Percentiles rank a stretch among this genome's conserved stretches.
Conservation (phyloP, 805 yeast species). For the Spathaspora arborariae region DNA sequence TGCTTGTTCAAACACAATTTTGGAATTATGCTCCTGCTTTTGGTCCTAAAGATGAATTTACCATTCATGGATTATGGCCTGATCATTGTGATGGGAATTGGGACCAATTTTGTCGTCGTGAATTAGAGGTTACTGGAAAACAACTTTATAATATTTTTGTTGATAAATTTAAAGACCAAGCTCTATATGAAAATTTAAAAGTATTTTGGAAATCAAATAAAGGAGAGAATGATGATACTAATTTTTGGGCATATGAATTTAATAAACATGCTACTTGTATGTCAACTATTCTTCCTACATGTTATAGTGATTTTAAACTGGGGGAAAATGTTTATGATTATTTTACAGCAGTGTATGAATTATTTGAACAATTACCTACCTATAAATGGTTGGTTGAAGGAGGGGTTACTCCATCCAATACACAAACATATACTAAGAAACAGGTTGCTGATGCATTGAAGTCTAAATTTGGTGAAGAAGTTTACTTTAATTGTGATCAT, state of each 20-base stretch:
- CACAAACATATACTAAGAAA: slow-evolving; percentile 51
- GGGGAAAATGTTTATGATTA: slow-evolving; percentile 48
- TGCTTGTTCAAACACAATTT: slow-evolving; percentile 80
- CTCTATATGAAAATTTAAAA: slow-evolving; percentile 54
- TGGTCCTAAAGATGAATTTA: slow-evolving; percentile 32
- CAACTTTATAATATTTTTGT: slow-evolving; percentile 33
- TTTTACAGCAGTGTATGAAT: slow-evolving; percentile 34
- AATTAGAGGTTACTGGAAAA: slow-evolving; percentile 46
- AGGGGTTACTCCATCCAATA: slow-evolving; percentile 66
- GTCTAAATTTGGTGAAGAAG: slow-evolving; percentile 51
- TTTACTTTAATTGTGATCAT: slow-evolving; percentile 56
- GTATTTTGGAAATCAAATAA: slow-evolving; percentile 69
- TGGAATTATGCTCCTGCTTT: slow-evolving; percentile 76
- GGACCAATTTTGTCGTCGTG: slow-evolving; percentile 71
- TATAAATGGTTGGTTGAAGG: slow-evolving; percentile 60
- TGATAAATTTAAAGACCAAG: slow-evolving; percentile 41
- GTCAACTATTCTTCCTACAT: slow-evolving; percentile 68
- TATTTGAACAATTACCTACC: slow-evolving; percentile 46
- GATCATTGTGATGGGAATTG: slow-evolving; percentile 72
- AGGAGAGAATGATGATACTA: slow-evolving; percentile 51
- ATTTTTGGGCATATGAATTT: slow-evolving; percentile 86
- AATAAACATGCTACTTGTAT: slow-evolving; percentile 94
- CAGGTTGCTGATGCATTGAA: slow-evolving; percentile 53
- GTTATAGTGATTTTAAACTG: slow-evolving; percentile 47
- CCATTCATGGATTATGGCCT: slow-evolving; percentile 45